Conservation (phyloP, 306 rosid species). For the Inga oerstediana region DNA sequence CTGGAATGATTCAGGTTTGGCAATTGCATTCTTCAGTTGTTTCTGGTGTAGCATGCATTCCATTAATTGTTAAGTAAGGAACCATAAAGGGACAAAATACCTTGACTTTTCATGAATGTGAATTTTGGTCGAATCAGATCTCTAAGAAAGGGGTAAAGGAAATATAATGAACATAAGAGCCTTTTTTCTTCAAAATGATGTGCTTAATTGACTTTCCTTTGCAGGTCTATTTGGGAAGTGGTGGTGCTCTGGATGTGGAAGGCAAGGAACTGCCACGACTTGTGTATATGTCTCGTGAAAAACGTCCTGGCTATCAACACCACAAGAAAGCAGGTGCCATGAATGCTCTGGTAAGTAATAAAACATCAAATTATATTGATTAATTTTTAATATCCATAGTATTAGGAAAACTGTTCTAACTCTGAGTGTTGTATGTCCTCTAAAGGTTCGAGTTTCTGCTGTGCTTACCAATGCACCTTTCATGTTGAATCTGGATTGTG, state of each 20-base stretch:
- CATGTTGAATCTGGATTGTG: constrained; percentile 90
- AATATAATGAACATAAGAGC: neutral
- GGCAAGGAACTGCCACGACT: constrained; percentile 79
- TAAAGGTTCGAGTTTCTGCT: constrained; percentile 68
- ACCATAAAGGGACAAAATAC: neutral
- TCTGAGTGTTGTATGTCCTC: constrained; percentile 29
- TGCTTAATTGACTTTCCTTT: constrained; percentile 27
- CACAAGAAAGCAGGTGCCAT: constrained; percentile 98
- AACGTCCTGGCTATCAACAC: constrained; percentile 86
- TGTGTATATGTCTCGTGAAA: constrained; percentile 85
- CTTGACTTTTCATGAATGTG: constrained; percentile 23
- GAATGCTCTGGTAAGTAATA: constrained; percentile 78
- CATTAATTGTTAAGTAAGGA: neutral
- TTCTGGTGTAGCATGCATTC: neutral
- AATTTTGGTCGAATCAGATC: constrained; percentile 16
- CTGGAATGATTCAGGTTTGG: constrained; percentile 92
- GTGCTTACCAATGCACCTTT: constrained; percentile 89
- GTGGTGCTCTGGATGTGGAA: constrained; percentile 65
- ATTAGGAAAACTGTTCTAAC: constrained; percentile 10
- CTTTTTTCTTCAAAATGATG: constrained; percentile 13
- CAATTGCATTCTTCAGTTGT: constrained; percentile 5
- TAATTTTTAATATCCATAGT: neutral
- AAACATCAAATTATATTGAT: constrained; percentile 11
- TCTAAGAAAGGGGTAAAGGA: neutral
- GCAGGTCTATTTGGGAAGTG: constrained; percentile 57